Evolutionary conservation across 257 asterid genomes (phyloP), one percentile per base, ranked within the genome.

Genomic region (Parsonsia alboflavescens): DNA sequence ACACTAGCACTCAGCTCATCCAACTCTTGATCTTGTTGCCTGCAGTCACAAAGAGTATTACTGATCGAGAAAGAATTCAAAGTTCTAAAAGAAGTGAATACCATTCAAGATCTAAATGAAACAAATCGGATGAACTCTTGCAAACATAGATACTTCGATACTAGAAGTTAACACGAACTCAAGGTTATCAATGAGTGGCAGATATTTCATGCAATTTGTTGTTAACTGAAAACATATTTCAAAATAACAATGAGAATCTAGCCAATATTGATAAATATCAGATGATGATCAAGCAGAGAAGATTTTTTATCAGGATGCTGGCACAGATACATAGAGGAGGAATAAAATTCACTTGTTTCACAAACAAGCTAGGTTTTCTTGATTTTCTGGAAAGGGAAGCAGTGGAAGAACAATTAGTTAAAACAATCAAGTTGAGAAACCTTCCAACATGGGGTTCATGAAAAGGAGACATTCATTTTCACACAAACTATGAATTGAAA

Each of bases 1-100:
- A 92, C 96, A 66, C 96, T 92, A 65, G 87, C 93, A 82, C 98
- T 92, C 75, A 95, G 90, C 84, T 89, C 98, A 75, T 70, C 75
- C 64, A 75, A 62, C 68, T 82, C 76, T 19, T 72, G 73, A 67
- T 82, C 82, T 79, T 82, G 76, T 57, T 59, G 82, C 78, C 75
- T 78, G 73, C 50, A 67, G 7, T 2, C 54, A 11, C 45, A 49
- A 39, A 19, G 30, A 5, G 48, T 6, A 57, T 41, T 8, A 62
- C 45, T 16, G 15, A 11, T 39, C 48, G 63, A 54, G 44, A 56
- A 45, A 15, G 57, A 36, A 61, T 8, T 24, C 46, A 70, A 54
- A 39, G 41, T 48, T 71, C 52, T 46, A 22, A 9, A 30, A 54
- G 42, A 26, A 48, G 64, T 28, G 22, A 24, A 62, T 9, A 76